Evolutionary conservation across 495 filamentous ascomycete species (phyloP).

Genomic region (Cudoniella acicularis): DNA sequence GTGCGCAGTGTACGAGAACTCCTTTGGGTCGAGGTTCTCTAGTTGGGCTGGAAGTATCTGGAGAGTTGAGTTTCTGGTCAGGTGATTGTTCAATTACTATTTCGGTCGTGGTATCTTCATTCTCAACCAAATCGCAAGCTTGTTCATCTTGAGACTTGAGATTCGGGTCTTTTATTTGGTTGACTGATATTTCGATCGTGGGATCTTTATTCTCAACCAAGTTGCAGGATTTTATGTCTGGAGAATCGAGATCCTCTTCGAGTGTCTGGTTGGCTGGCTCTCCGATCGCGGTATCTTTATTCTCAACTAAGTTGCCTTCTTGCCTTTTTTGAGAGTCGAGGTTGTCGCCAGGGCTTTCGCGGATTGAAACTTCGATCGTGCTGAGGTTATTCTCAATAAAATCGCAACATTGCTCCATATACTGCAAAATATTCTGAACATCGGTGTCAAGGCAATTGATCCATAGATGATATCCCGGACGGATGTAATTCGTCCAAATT

Average conservation of each 20-base stretch:
- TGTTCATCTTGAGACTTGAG: too few species aligned
- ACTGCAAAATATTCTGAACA: constrained; percentile 32
- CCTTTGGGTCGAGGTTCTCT: too few species aligned
- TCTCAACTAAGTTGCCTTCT: background rate
- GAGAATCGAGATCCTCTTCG: too few species aligned
- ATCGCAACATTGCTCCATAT: constrained; percentile 36
- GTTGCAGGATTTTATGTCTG: too few species aligned
- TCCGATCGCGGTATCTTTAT: background rate
- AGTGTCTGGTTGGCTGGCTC: too few species aligned
- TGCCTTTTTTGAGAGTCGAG: constrained; percentile 24
- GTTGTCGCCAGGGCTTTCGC: too few species aligned
- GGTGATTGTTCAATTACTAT: background rate
- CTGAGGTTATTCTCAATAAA: too few species aligned
- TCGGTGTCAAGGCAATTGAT: constrained; percentile 29
- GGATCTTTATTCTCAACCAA: background rate
- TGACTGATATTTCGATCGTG: too few species aligned
- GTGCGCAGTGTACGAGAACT: constrained; percentile 30
- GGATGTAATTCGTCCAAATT: background rate
- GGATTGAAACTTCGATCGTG: too few species aligned
- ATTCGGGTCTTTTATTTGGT: too few species aligned
- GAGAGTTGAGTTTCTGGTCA: background rate
- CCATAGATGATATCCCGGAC: background rate
- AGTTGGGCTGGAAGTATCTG: too few species aligned
- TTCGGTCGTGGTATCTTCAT: background rate
- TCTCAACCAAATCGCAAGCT: background rate